These are phyloP conservation scores for Postia placenta DNA, from an alignment of 768 basidiomycete genomes.

Conservation along the genomic window DNA sequence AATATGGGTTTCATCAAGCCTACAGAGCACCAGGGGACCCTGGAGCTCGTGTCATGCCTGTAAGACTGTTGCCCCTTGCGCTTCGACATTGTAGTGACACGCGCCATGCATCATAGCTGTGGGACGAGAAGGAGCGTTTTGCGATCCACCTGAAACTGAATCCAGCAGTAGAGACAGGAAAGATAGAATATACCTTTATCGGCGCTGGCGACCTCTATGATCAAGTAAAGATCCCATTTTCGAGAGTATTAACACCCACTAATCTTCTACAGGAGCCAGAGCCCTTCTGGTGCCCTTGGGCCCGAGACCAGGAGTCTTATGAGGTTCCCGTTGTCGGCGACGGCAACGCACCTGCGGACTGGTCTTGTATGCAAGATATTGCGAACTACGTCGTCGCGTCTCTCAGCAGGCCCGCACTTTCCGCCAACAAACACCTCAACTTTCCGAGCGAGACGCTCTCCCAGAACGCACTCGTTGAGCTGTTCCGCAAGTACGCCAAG, in stretches of 20 bases:
- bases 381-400: constrained; percentile 4
- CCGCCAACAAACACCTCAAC: constrained; percentile 1
- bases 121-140: constrained; percentile 4
- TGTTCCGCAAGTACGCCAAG: constrained; percentile 2
- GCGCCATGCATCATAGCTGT: background rate
- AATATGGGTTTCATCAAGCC: background rate
- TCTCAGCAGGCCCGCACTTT: constrained; percentile 2
- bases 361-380: background rate
- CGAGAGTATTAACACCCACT: no score
- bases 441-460: constrained; percentile 4
- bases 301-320: background rate
- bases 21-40: background rate
- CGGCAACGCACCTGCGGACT: constrained; percentile 1
- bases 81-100: background rate
- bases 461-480: constrained; percentile 1
- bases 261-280: background rate
- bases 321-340: constrained; percentile 1
- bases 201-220: constrained; percentile 1
- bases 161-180: background rate
- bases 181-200: constrained; percentile 1
- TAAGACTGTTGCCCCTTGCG: background rate
- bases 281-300: constrained; percentile 5
- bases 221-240: background rate
- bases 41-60: background rate
- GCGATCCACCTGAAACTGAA: background rate